Evolutionary conservation across 2,329 filamentous ascomycete genomes (phyloP).

Genomic region (Penicillium hesseltinei): DNA sequence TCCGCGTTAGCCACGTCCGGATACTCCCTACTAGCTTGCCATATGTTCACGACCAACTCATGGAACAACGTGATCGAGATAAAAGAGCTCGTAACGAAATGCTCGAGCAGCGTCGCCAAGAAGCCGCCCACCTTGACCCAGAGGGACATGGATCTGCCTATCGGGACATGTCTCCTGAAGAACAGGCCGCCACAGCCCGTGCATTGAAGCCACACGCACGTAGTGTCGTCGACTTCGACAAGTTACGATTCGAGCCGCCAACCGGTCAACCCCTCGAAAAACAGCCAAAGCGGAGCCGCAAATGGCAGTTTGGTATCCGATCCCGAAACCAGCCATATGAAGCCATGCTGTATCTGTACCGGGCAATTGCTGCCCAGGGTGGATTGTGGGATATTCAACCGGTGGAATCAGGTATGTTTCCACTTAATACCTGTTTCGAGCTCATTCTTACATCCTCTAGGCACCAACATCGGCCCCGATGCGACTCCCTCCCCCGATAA

Average conservation of each 20-base stretch:
- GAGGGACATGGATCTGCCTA: constrained; percentile 21
- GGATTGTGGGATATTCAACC: constrained; percentile 74
- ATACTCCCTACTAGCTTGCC: constrained; percentile 89
- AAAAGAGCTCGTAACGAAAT: constrained; percentile 36
- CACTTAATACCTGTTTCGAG: background rate
- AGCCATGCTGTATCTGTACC: constrained; percentile 92
- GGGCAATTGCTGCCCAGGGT: constrained; percentile 80
- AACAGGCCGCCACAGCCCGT: constrained; percentile 77
- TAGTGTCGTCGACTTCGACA: constrained; percentile 66
- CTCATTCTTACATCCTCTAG: constrained; percentile 21
- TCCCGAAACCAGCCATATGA: constrained; percentile 93
- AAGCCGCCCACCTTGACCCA: constrained; percentile 21
- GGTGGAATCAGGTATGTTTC: constrained; percentile 37
- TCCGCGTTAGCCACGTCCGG: constrained; percentile 79
- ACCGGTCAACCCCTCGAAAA: constrained; percentile 47
- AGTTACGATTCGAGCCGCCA: constrained; percentile 56
- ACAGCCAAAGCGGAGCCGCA: constrained; percentile 65
- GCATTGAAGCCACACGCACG: constrained; percentile 83
- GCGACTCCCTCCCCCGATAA: constrained; percentile 33
- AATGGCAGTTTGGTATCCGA: constrained; percentile 97
- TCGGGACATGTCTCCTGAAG: constrained; percentile 53
- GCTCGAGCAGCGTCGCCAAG: constrained; percentile 47
- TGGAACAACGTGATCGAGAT: constrained; percentile 57
- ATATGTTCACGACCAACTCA: constrained; percentile 84
- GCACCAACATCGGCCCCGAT: constrained; percentile 39